These are phyloP conservation scores for Sporobolus alterniflorus DNA, from an alignment of 202 grass and related monocot genomes.

Conservation along the genomic window DNA sequence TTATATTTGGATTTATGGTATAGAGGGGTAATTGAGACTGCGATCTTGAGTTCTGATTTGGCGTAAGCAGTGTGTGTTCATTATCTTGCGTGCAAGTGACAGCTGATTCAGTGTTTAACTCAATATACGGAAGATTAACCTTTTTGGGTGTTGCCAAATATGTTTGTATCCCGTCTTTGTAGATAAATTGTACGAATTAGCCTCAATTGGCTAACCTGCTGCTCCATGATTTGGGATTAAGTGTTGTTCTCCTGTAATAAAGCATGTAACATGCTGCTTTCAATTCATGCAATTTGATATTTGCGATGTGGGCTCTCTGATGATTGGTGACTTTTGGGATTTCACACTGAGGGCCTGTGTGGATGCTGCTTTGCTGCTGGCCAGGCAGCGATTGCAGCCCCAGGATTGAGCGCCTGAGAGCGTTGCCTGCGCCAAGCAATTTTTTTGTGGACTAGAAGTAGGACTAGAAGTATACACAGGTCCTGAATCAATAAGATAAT, in stretches of 20 bases:
- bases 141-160: neutral
- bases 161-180: neutral
- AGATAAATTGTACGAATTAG: neutral
- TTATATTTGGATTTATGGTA: neutral
- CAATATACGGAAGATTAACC: neutral
- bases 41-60: neutral
- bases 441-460: too few species aligned
- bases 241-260: neutral
- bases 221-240: neutral
- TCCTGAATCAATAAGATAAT: too few species aligned
- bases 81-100: neutral
- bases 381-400: too few species aligned
- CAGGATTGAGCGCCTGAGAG: too few species aligned
- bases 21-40: neutral
- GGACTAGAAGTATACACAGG: too few species aligned
- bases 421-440: too few species aligned
- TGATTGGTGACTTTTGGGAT: too few species aligned
- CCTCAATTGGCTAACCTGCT: neutral
- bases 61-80: neutral
- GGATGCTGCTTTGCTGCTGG: too few species aligned
- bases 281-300: too few species aligned
- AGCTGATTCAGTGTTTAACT: neutral
- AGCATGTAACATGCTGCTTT: too few species aligned
- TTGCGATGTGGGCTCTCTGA: too few species aligned
- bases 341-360: too few species aligned